Percentiles rank a stretch among this genome's conserved stretches.
Conservation (phyloP, 2,329 filamentous ascomycete species). For the Dryadomyces sulphureus region DNA sequence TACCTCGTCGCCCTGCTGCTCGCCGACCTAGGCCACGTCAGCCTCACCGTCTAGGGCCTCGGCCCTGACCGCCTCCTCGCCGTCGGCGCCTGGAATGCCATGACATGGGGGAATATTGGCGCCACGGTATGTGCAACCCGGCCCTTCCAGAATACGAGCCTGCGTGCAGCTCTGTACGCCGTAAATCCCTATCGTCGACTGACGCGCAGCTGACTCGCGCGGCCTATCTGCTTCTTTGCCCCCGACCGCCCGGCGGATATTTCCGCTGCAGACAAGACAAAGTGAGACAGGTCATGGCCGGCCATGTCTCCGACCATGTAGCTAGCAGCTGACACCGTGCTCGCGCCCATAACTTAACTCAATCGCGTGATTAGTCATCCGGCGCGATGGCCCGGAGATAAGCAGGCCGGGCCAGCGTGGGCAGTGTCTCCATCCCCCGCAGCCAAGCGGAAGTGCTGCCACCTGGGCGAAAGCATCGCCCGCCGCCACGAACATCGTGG, state of each 20-base stretch:
- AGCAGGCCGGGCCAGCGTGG: no score
- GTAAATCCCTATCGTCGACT: background rate
- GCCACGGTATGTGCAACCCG: slow-evolving; percentile 32
- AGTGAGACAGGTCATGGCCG: slow-evolving; percentile 2
- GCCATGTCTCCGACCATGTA: background rate
- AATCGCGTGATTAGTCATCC: no score
- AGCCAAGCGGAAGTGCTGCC: no score
- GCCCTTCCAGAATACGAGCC: background rate
- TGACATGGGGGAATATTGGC: slow-evolving; percentile 61
- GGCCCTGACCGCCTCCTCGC: slow-evolving; percentile 38
- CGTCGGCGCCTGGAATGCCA: slow-evolving; percentile 47
- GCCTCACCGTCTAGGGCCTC: slow-evolving; percentile 42
- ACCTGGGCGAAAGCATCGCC: no score
- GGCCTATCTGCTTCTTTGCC: slow-evolving; percentile 44
- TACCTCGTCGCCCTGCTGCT: slow-evolving; percentile 52
- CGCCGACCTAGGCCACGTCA: slow-evolving; percentile 55
- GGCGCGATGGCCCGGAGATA: no score
- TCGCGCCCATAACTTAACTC: no score
- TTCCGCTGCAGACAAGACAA: slow-evolving; percentile 9
- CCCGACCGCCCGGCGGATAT: slow-evolving; percentile 18
- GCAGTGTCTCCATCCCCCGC: no score
- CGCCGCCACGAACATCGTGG: no score
- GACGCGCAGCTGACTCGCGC: slow-evolving; percentile 26
- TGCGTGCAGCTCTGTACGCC: background rate
- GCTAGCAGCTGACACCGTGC: no score